Conservation (phyloP, 176 grass and related monocot genomes). For the Oryza coarctata region DNA sequence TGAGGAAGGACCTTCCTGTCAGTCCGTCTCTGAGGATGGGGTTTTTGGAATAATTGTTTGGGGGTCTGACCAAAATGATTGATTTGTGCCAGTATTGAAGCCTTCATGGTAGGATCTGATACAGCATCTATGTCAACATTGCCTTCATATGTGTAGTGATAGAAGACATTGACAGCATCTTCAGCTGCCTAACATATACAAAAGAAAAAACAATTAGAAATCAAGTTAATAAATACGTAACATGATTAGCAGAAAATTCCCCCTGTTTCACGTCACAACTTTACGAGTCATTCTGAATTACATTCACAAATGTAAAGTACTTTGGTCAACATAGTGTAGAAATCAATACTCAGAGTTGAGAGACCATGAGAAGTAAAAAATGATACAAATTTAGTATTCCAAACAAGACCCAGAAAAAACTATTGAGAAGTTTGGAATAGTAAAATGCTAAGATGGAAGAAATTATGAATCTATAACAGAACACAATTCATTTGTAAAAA, state of each 20-base stretch:
- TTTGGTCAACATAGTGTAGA: background rate
- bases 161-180: conserved; percentile 99
- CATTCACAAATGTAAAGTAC: conserved; percentile 14
- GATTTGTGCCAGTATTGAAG: conserved; percentile 98
- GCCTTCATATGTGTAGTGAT: conserved; percentile 99
- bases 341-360: conserved; percentile 22
- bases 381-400: background rate
- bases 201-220: conserved; percentile 41
- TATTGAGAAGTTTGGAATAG: background rate
- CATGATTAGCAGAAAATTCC: conserved; percentile 10
- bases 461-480: background rate
- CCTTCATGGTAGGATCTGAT: conserved; percentile 98
- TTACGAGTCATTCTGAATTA: conserved; percentile 1
- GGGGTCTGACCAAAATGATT: conserved; percentile 99
- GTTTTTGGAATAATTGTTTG: conserved; percentile 91
- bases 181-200: conserved; percentile 73
- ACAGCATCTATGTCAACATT: conserved; percentile 98
- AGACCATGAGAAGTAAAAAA: background rate
- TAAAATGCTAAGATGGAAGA: background rate
- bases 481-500: background rate
- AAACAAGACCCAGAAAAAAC: background rate
- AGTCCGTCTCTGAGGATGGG: conserved; percentile 79
- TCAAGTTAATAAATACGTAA: conserved; percentile 13
- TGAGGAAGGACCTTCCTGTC: conserved; percentile 84
- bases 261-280: conserved; percentile 6